Evolutionary conservation across 352 stramenopile species (phyloP).

Genomic region (Plasmopara viticola): DNA sequence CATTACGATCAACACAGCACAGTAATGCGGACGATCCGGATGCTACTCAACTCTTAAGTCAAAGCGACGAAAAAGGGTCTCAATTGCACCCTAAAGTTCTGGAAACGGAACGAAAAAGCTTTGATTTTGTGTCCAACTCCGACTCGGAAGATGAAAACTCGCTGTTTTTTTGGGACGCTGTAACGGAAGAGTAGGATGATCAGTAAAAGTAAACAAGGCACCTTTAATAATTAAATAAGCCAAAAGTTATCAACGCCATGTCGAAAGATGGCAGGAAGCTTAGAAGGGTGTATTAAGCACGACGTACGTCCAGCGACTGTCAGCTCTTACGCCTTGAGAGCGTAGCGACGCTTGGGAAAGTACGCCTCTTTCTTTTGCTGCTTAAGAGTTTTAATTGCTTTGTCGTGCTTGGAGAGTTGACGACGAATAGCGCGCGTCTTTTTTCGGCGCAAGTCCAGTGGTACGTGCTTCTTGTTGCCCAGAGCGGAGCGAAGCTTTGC

Average conservation of each 20-base stretch:
- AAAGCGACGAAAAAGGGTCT: slow-evolving; percentile 18
- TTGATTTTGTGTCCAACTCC: slow-evolving; percentile 56
- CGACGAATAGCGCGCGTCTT: slow-evolving; percentile 98
- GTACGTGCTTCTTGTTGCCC: slow-evolving; percentile 95
- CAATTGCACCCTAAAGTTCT: slow-evolving; percentile 8
- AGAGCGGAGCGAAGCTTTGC: slow-evolving; percentile 92
- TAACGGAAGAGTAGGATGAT: slow-evolving; percentile 18
- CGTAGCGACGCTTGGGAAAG: slow-evolving; percentile 95
- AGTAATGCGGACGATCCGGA: slow-evolving; percentile 27
- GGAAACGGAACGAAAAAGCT: slow-evolving; percentile 20
- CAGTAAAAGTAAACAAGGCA: neutral
- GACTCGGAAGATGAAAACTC: slow-evolving; percentile 42
- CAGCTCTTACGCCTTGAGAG: slow-evolving; percentile 94
- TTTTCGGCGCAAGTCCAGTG: slow-evolving; percentile 97
- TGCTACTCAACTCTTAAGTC: slow-evolving; percentile 16
- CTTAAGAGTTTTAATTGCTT: slow-evolving; percentile 90
- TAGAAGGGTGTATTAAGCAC: slow-evolving; percentile 63
- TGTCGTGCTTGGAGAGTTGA: slow-evolving; percentile 93
- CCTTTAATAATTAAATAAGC: neutral
- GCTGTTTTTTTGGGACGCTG: slow-evolving; percentile 17
- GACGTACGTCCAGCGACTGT: slow-evolving; percentile 28
- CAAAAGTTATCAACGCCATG: too few species aligned
- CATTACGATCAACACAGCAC: slow-evolving; percentile 55
- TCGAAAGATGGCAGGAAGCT: slow-evolving; percentile 40
- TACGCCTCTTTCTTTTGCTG: slow-evolving; percentile 94